Evolutionary conservation across 2,329 filamentous ascomycete genomes (phyloP), one percentile per base, ranked within the genome.

Genomic region (Sordariomycetes sp.): DNA sequence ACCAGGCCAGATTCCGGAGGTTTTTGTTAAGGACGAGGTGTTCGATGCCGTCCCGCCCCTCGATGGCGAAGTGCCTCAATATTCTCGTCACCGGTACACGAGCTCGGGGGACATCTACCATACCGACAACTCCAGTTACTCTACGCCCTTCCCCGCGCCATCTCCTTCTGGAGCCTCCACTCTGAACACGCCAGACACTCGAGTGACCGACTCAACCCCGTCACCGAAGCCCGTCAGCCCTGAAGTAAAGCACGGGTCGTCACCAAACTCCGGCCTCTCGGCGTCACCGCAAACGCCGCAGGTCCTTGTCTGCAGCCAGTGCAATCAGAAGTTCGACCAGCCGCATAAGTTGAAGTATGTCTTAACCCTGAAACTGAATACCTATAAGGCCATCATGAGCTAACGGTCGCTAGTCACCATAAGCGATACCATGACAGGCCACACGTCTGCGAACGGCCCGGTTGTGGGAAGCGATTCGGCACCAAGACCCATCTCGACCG

Each of bases 401-500:
- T 67, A 59, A 69, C 61, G 15, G 45, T 6, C 32, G 6, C 10
- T 32, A 80, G 77, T 61, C 80, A 84, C 58, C 80, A 84, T 63
- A 79, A 78, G 61, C 74, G 80, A 20, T 84, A 84, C 60, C 80
- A 84, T 61, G 78, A 79, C 57, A 77, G 79, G 60, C 78, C 79
- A 52, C 80, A 84, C 64, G 79, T 81, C 56, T 79, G 79, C 58
- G 72, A 72, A 2, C 79, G 80, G 58, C 64, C 70, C 0, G 70
- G 69, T 24, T 84, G 80, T 62, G 75, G 73, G 56, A 81, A 78
- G 64, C 74, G 74, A 24, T 84, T 84, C 59, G 80, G 80, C 56
- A 84, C 80, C 22, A 81, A 81, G 64, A 83, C 80, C 3, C 80
- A 83, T 64, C 70, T 84, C 52, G 78, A 82, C 63, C 78, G 80